Evolutionary conservation across 208 protist genomes (phyloP).

Genomic region (Wallacemonas sp.): DNA sequence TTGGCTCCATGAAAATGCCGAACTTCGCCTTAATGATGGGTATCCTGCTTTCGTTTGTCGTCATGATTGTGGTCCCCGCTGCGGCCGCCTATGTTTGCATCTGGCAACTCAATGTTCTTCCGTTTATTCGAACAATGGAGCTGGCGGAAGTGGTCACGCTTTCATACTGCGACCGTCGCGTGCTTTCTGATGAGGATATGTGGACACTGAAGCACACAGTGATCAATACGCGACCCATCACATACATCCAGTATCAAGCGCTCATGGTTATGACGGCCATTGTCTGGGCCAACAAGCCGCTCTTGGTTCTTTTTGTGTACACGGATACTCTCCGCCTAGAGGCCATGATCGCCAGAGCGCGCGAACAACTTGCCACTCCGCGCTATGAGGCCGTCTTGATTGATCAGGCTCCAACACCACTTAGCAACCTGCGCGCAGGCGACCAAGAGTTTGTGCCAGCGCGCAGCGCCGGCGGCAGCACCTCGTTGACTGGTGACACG

Average conservation of each 20-base stretch:
- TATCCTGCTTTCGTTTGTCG: slow-evolving; percentile 25
- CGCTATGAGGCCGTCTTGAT: neutral
- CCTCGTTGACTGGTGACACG: slow-evolving; percentile 8
- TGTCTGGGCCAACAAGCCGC: neutral
- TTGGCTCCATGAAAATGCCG: slow-evolving; percentile 19
- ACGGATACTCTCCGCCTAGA: neutral
- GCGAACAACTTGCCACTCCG: neutral
- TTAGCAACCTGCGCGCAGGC: no score
- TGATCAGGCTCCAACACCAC: no score
- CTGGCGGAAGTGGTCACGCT: neutral
- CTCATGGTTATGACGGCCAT: slow-evolving; percentile 1
- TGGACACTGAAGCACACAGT: neutral
- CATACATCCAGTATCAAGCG: slow-evolving; percentile 1
- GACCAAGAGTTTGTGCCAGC: no score
- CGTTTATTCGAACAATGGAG: slow-evolving; percentile 5
- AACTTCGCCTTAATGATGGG: slow-evolving; percentile 31
- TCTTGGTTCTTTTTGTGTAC: slow-evolving; percentile 1
- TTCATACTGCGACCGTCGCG: neutral
- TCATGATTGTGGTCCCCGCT: slow-evolving; percentile 9
- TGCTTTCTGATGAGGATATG: neutral
- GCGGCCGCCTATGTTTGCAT: slow-evolving; percentile 10
- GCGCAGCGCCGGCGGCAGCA: neutral
- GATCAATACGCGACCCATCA: neutral
- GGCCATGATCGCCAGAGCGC: neutral
- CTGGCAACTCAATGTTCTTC: slow-evolving; percentile 10